These are phyloP conservation scores for Xerocomellus amylosporus DNA, from an alignment of 768 basidiomycete species.

Conservation along the genomic window DNA sequence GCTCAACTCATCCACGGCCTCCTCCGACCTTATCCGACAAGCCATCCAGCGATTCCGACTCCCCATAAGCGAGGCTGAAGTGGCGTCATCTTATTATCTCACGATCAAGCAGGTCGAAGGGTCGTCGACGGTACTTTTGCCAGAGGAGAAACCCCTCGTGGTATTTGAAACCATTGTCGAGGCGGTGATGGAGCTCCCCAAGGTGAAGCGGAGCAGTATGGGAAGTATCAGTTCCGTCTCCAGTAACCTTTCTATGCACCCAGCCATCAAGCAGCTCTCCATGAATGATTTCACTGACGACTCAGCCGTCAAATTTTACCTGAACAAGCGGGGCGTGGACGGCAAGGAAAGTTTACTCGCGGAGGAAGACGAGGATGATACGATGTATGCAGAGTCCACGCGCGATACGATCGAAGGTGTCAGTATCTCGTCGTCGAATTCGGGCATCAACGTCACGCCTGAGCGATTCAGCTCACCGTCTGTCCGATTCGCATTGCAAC, in stretches of 20 bases:
- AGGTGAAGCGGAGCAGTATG: constrained; percentile 90
- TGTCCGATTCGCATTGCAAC: constrained; percentile 78
- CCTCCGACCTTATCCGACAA: constrained; percentile 83
- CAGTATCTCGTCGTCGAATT: constrained; percentile 18
- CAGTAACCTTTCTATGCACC: constrained; percentile 90
- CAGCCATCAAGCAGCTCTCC: constrained; percentile 88
- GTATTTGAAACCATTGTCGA: constrained; percentile 86
- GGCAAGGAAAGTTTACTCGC: constrained; percentile 45
- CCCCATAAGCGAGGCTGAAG: constrained; percentile 52
- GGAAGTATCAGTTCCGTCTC: constrained; percentile 93
- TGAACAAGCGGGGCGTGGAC: constrained; percentile 61
- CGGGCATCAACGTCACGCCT: constrained; percentile 47
- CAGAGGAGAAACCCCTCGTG: constrained; percentile 77
- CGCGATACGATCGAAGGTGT: constrained; percentile 30
- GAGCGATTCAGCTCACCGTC: constrained; percentile 84
- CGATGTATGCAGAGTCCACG: constrained; percentile 37
- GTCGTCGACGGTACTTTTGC: constrained; percentile 67
- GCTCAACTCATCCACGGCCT: constrained; percentile 81
- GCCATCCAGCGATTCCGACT: constrained; percentile 93
- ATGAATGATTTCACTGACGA: constrained; percentile 99
- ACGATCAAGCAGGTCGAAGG: constrained; percentile 94
- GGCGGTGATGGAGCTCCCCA: constrained; percentile 75
- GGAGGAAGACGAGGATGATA: constrained; percentile 44
- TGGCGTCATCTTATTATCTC: constrained; percentile 71
- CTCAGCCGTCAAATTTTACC: constrained; percentile 93